Percentiles rank a stretch among this genome's conserved stretches.
Evolutionary conservation across 2,329 filamentous ascomycete species (phyloP).

Genomic region (Aspergillus tanneri): DNA sequence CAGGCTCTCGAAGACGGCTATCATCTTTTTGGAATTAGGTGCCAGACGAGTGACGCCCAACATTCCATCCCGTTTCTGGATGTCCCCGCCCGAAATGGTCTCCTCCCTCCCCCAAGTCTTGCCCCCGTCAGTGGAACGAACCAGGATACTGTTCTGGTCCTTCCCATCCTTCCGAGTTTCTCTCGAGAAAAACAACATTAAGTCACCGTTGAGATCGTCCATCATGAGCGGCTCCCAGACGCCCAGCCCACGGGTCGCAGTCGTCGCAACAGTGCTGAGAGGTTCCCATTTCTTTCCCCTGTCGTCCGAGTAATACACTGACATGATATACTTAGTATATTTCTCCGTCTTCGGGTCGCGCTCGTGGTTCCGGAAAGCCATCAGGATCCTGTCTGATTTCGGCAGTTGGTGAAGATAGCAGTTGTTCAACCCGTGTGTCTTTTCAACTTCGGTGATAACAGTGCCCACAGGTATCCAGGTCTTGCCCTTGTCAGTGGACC

Average conservation of each 20-base stretch:
- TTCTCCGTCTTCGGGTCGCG: background rate
- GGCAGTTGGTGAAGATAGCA: slow-evolving; percentile 2
- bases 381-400: background rate
- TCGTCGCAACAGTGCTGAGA: background rate
- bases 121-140: background rate
- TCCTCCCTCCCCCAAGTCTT: slow-evolving; percentile 1
- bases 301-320: background rate
- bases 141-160: background rate
- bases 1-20: slow-evolving; percentile 1
- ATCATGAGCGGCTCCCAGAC: background rate
- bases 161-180: background rate
- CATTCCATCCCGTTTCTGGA: slow-evolving; percentile 1
- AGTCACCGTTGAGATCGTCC: background rate
- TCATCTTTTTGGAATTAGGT: background rate
- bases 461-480: background rate
- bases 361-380: background rate
- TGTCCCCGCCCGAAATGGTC: background rate
- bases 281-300: background rate
- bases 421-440: background rate
- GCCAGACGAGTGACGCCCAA: background rate
- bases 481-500: background rate
- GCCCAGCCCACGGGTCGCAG: background rate
- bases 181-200: slow-evolving; percentile 1
- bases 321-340: background rate
- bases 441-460: background rate